These are phyloP conservation scores for Panaeolus papilionaceus DNA, from an alignment of 768 basidiomycete genomes.

Conservation along the genomic window DNA sequence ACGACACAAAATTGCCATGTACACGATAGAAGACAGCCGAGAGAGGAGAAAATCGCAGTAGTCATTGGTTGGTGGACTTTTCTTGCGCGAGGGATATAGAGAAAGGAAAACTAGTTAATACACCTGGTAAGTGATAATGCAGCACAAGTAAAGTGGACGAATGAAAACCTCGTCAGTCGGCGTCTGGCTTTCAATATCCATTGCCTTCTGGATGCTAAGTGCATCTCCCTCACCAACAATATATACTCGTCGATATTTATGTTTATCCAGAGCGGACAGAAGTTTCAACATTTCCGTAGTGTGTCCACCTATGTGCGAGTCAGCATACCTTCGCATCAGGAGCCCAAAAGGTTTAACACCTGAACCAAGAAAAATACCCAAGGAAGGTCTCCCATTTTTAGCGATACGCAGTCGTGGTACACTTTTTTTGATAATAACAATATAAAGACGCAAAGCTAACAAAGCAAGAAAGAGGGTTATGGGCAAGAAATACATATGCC, in stretches of 20 bases:
- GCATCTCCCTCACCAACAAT: slow-evolving; percentile 82
- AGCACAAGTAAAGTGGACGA: slow-evolving; percentile 22
- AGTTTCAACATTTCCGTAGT: slow-evolving; percentile 86
- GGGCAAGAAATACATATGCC: slow-evolving; percentile 5
- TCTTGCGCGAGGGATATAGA: slow-evolving; percentile 87
- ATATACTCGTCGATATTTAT: slow-evolving; percentile 81
- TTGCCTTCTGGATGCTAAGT: slow-evolving; percentile 77
- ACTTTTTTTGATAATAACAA: slow-evolving; percentile 31
- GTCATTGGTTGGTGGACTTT: slow-evolving; percentile 81
- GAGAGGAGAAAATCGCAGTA: slow-evolving; percentile 70
- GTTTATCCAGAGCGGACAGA: slow-evolving; percentile 73
- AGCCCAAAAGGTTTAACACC: slow-evolving; percentile 51
- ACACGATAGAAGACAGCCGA: slow-evolving; percentile 64
- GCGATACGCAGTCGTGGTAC: slow-evolving; percentile 10
- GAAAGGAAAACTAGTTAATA: slow-evolving; percentile 48
- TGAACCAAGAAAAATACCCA: slow-evolving; percentile 94
- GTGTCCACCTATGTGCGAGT: slow-evolving; percentile 77
- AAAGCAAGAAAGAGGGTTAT: slow-evolving; percentile 21
- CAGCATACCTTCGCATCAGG: neutral
- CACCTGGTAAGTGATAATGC: neutral
- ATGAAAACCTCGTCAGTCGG: slow-evolving; percentile 30
- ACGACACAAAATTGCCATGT: slow-evolving; percentile 65
- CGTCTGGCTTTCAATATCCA: slow-evolving; percentile 57
- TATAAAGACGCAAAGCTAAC: slow-evolving; percentile 37
- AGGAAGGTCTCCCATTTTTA: slow-evolving; percentile 37